Evolutionary conservation across 148 eudicot genomes (phyloP), one percentile per base, ranked within the genome.

Genomic region (Arctostaphylos glauca): DNA sequence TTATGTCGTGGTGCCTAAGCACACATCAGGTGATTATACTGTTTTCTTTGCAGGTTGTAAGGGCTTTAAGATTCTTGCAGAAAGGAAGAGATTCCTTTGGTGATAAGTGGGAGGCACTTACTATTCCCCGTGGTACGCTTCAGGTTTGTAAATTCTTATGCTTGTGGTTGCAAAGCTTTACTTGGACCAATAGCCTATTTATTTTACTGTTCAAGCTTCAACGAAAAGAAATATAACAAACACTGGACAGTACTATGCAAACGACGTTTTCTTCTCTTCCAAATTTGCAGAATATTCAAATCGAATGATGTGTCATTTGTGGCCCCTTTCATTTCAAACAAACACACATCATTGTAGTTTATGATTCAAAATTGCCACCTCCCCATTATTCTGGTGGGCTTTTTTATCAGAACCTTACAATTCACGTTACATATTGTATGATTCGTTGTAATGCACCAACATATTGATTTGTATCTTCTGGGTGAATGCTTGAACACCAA

Each of bases 51-150:
- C 91, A 96, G 99, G 99, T 93, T 80, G 99, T 96, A 43, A 92
- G 99, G 89, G 99, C 99, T 50, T 83, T 96, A 80, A 82, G 48
- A 23, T 92, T 87, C 88, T 88, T 96, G 83, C 99, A 93, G 88
- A 86, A 88, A 38, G 94, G 95, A 54, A 88, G 91, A 89, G 95
- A 92, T 78, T 84, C 88, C 59, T 89, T 84, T 82, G 78, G 79
- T 66, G 85, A 91, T 60, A 89, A 86, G 83, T 96, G 99, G 99
- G 88, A 90, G 85, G 88, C 91, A n/a, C 89, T 92, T 83, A 81
- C 88, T 80, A 96, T 96, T 84, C 97, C 98, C 83, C 98, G 99
- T 85, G 98, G 99, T 84, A 96, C 99, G 64, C 93, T 96, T 86
- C 98, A 96, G 99, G 99, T 94, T 89, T 91, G 92, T 92, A 76